Conservation (phyloP, 371 early-diverging fungal genomes). For the Lichtheimia ornata region DNA sequence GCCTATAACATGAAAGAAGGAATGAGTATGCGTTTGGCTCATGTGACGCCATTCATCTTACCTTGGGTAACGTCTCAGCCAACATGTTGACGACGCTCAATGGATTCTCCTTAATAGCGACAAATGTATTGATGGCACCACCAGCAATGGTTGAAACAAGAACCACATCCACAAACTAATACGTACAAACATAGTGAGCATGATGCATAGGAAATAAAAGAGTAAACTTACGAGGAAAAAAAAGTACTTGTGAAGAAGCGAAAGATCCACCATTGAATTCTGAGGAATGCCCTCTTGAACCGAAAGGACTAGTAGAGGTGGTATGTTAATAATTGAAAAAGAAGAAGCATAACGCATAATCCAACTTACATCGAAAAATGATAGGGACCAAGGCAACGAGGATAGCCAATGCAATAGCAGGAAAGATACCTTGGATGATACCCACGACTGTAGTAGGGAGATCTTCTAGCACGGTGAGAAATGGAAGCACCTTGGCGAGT, state of each 20-base stretch:
- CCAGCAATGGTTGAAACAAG: slow-evolving; percentile 73
- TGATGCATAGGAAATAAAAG: not conserved
- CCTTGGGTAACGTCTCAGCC: slow-evolving; percentile 64
- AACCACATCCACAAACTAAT: slow-evolving; percentile 79
- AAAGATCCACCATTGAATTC: slow-evolving; percentile 62
- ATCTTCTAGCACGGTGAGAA: slow-evolving; percentile 39
- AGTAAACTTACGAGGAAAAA: slow-evolving; percentile 62
- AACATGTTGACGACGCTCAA: slow-evolving; percentile 51
- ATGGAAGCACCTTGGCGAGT: slow-evolving; percentile 52
- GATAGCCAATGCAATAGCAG: slow-evolving; percentile 70
- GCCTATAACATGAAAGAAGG: slow-evolving; percentile 3
- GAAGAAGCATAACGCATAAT: not conserved
- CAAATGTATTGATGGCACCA: slow-evolving; percentile 58
- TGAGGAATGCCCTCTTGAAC: slow-evolving; percentile 72
- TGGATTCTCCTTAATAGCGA: slow-evolving; percentile 43
- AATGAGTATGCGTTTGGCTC: too few relatives aligned
- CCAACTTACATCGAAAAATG: slow-evolving; percentile 54
- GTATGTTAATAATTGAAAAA: not conserved
- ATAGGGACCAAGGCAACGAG: slow-evolving; percentile 75
- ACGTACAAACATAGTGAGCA: not conserved
- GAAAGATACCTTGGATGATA: slow-evolving; percentile 80
- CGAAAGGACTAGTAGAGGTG: slow-evolving; percentile 40
- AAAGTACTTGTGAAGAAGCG: slow-evolving; percentile 69
- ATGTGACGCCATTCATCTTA: not conserved
- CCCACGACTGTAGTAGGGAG: slow-evolving; percentile 47